Evolutionary conservation across 164 flowering plant genomes (phyloP), one percentile per base, ranked within the genome.

Genomic region (Tinospora cordifolia): DNA sequence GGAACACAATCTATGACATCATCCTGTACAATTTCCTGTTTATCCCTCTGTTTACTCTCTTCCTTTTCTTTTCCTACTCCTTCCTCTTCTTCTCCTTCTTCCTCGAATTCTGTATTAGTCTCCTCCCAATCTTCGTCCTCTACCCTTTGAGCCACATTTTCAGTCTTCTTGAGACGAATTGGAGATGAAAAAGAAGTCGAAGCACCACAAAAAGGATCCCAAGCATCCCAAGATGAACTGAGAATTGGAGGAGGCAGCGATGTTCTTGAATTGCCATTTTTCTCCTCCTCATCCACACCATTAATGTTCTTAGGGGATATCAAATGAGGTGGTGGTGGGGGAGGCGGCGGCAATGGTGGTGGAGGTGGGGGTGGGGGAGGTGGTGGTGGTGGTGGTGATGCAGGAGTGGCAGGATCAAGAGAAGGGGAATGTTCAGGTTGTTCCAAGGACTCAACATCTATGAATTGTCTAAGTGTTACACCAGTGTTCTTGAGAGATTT

Each of bases 71-170:
- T 46, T n/a, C n/a, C n/a, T n/a, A n/a, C n/a, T n/a, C n/a, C n/a
- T 17, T 46, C 51, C 17, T 51, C 4, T 51, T 51, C 79, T 38
- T 71, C 71, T 38, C 83, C 84, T 25, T 81, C 87, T 38, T 82
- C 90, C 78, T 81, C 85, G 68, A 90, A 88, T 60, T 89, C 91
- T 2, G 86, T 79, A 49, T 80, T 85, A 8, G 90, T 77, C 81
- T 89, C 96, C 6, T 75, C 91, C 92, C 93, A 88, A 14, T 81
- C 77, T 71, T 92, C 96, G 66, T 88, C 93, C 65, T 92, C 92
- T 15, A 27, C 74, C 59, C 63, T 83, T 39, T 84, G 82, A 22
- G 17, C 68, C 21, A 66, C 74, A 0, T 27, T 59, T 65, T 76
- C 85, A 72, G 59, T 70, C 69, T 77, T 79, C 69, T 58, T 66